Conservation (phyloP, 2,329 filamentous ascomycete species). For the Penicillium sp. region DNA sequence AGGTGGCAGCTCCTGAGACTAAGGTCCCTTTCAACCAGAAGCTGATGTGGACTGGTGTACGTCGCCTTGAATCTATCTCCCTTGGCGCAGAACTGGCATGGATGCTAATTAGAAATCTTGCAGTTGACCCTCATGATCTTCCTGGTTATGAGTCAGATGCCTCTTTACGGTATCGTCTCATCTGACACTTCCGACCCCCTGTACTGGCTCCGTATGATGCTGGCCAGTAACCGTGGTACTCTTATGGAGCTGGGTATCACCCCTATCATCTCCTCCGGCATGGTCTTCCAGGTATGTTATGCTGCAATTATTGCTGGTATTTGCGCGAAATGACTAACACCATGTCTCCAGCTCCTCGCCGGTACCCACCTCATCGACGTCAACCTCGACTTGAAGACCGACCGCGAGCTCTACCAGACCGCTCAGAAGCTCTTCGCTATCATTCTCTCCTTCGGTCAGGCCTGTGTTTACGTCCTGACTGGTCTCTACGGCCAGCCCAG, state of each 20-base stretch:
- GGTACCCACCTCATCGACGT: slow-evolving; percentile 99
- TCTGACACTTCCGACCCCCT: slow-evolving; percentile 97
- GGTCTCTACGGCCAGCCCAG: slow-evolving; percentile 96
- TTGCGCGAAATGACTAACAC: background rate
- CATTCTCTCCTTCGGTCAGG: slow-evolving; percentile 95
- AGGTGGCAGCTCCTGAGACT: slow-evolving; percentile 97
- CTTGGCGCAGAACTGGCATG: slow-evolving; percentile 11
- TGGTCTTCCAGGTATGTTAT: slow-evolving; percentile 82
- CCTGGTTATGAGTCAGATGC: slow-evolving; percentile 99
- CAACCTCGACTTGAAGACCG: slow-evolving; percentile 99
- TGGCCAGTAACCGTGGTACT: slow-evolving; percentile 97
- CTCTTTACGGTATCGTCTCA: slow-evolving; percentile 97
- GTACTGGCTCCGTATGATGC: slow-evolving; percentile 99
- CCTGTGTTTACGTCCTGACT: slow-evolving; percentile 97
- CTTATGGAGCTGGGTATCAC: slow-evolving; percentile 97
- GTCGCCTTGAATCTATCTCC: slow-evolving; percentile 24
- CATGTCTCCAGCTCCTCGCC: slow-evolving; percentile 70
- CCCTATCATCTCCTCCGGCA: slow-evolving; percentile 98
- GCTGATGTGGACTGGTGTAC: slow-evolving; percentile 84
- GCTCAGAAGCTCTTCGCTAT: slow-evolving; percentile 99
- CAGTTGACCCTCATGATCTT: slow-evolving; percentile 92
- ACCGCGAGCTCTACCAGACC: slow-evolving; percentile 99
- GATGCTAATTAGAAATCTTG: slow-evolving; percentile 19
- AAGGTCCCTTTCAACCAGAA: slow-evolving; percentile 99
- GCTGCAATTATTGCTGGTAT: background rate